Evolutionary conservation across 1,284 basidiomycete species (phyloP).

Genomic region (Marasmius fiardii): DNA sequence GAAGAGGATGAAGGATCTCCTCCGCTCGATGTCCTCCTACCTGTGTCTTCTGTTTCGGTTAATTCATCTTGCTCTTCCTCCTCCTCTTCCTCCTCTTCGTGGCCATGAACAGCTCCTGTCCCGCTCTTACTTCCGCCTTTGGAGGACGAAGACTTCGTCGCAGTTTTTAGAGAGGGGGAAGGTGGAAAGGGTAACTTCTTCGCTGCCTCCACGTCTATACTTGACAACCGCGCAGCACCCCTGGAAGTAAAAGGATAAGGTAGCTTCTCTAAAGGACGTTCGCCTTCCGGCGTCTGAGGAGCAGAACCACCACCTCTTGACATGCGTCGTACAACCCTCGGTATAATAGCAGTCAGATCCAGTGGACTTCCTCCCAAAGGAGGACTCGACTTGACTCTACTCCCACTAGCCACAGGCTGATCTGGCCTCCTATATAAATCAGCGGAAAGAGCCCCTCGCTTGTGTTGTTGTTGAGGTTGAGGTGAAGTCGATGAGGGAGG

Average conservation of each 20-base stretch:
- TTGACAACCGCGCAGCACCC: conserved; percentile 46
- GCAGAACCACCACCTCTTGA: conserved; percentile 34
- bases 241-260: conserved; percentile 64
- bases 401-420: conserved; percentile 18
- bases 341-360: conserved; percentile 40
- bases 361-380: conserved; percentile 21
- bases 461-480: too few species aligned
- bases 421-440: conserved; percentile 61
- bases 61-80: conserved; percentile 29
- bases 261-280: conserved; percentile 36
- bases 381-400: conserved; percentile 19
- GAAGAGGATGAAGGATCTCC: conserved; percentile 51
- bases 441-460: conserved; percentile 52
- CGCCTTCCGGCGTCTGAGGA: background rate
- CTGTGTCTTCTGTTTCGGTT: conserved; percentile 29
- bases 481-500: conserved; percentile 39
- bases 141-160: background rate
- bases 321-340: conserved; percentile 33
- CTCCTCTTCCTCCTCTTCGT: conserved; percentile 30
- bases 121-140: conserved; percentile 15
- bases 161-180: conserved; percentile 32
- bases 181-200: conserved; percentile 66
- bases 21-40: conserved; percentile 32
- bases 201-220: conserved; percentile 33
- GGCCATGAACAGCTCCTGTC: conserved; percentile 21